Base-by-base conservation (phyloP, 129 eudicot species). In the Silybum marianum region DNA sequence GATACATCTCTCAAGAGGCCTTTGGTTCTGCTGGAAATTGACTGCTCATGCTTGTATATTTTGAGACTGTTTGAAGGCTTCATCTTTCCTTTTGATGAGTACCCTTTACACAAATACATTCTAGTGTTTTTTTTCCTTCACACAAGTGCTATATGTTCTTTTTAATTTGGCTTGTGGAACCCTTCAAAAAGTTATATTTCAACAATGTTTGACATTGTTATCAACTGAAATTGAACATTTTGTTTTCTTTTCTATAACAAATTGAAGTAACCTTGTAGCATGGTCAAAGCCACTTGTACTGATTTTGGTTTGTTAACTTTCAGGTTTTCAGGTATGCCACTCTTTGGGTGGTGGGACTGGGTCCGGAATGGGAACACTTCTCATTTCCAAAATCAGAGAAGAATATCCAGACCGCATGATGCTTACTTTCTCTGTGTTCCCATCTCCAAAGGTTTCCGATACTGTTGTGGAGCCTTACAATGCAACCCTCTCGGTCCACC, bases 381-480 rank as follows among this genome's bases (percentile, higher is more conserved):
- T 90, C 60, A 90, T 90, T 67, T 90, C 93, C 81, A 90, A 90
- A 74, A 89, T 89, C 83, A 74, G 93, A 62, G 93, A 89, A 85
- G 93, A 89, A 78, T 90, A 86, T 73, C 92, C 95, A 0, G 95
- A 90, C 72, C 86, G 95, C 34, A 90, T 90, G 95, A 88, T 90
- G 95, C 92, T 90, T 71, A 90, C 95, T 13, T 90, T 90, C 85
- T 90, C 95, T 30, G 94, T 90, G 1, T 89, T 89, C 76, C 92
- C 92, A 75, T 88, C 92, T 74, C 91, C 91, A 7, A 86, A 87
- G 75, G 93, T 90, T 9, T 90, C 95, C 13, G 95, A 90, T 77
- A 89, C 96, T 16, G 96, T 91, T 75, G 96, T 91, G n/a, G 96
- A 91, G 78, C 96, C 96, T 66, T 91, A 91, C 81, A 91, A 91